Base-by-base conservation (phyloP, 2,329 filamentous ascomycete genomes). In the Fusarium virguliforme region DNA sequence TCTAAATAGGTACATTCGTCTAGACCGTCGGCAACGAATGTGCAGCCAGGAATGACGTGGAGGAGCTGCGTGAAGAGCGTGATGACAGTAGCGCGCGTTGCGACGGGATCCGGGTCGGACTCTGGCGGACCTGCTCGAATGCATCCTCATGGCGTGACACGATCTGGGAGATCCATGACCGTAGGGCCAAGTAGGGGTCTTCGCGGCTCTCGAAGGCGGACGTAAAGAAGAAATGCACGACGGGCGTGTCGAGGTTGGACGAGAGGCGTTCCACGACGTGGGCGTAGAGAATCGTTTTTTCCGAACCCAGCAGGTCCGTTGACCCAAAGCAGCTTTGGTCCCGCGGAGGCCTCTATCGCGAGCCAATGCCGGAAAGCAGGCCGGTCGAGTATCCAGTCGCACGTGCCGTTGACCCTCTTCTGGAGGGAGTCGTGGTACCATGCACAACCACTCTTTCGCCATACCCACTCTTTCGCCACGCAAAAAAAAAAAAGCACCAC, bases 211-310 rank as follows among this genome's bases (percentile, higher is more conserved):
- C 68, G 28, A 60, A 46, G 1, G 77, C 73, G 0, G 77, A 77
- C 0, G 79, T 79, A n/a, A 80, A 76, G 43, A 82, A 82, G 65
- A 79, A 82, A 43, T 79, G 70, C 0, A 71, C 74, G 0, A 79
- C 35, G 0, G 73, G 71, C 0, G 48, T 48, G 0, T 62, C 6
- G 0, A 61, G 37, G 0, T 15, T 50, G 0, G 40, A 8, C 0
- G 56, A 50, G 0, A 82, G 13, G 34, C 78, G 38, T 10, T 81
- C 48, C 0, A 79, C 59, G 0, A 82, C 35, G 8, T 63, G 71
- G 4, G 80, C 68, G 56, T 77, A 79, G 1, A 81, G 67, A 1
- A 80, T 53, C 0, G 79, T n/a, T 82, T 57, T 82, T 82, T 0
- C 79, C 80, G 38, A 77, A 80, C 0, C 79, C 74, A 0, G 70